Conservation (phyloP, 2,329 filamentous ascomycete species). For the Colletotrichum neosansevieriae region DNA sequence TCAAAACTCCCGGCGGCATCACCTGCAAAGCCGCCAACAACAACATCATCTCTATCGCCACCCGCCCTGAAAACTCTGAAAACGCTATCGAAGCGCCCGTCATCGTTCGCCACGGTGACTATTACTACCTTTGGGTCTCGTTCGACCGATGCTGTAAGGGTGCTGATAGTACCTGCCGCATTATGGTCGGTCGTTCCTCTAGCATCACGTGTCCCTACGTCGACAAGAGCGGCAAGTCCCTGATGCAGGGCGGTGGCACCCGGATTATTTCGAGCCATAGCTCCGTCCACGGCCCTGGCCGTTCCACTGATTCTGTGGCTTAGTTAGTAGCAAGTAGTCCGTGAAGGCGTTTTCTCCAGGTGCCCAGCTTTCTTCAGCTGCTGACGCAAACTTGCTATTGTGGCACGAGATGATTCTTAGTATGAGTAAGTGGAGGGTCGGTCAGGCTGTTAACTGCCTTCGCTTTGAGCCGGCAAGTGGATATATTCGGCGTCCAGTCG, state of each 20-base stretch:
- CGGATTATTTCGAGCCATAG: conserved; percentile 47
- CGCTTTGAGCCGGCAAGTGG: no score
- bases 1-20: conserved; percentile 45
- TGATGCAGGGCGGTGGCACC: conserved; percentile 48
- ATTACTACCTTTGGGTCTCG: conserved; percentile 50
- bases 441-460: no score
- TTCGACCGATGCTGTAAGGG: conserved; percentile 49
- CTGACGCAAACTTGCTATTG: no score
- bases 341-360: no score
- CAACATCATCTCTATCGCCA: conserved; percentile 44
- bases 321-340: no score
- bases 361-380: no score
- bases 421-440: no score
- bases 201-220: conserved; percentile 47
- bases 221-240: conserved; percentile 44
- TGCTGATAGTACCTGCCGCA: conserved; percentile 47
- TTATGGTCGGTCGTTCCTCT: conserved; percentile 49
- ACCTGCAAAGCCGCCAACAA: conserved; percentile 45
- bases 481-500: no score
- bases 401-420: no score
- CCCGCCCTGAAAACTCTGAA: conserved; percentile 39
- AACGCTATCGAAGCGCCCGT: conserved; percentile 48
- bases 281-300: conserved; percentile 47
- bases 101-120: conserved; percentile 46
- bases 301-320: no score